phyloP scores from a whole-genome alignment of 371 early-diverging fungal species.

The Gilbertella persicaria region DNA sequence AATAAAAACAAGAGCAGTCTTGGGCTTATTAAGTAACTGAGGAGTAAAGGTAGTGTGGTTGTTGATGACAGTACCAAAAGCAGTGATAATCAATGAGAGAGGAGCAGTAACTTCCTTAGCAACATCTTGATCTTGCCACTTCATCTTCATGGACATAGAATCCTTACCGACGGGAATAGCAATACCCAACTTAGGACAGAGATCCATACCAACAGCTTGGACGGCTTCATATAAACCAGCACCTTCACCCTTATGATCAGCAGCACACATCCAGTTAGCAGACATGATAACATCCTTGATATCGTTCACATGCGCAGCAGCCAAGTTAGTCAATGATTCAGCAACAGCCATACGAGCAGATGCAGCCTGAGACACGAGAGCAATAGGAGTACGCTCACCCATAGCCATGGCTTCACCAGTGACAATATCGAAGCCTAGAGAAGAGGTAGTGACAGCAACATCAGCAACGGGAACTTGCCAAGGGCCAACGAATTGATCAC shows the following conservation, averaged over 20 bases:
- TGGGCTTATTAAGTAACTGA: conserved; percentile 59
- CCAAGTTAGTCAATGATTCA: conserved; percentile 89
- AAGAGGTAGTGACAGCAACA: conserved; percentile 86
- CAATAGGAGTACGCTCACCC: conserved; percentile 93
- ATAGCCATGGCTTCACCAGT: conserved; percentile 96
- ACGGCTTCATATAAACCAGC: conserved; percentile 92
- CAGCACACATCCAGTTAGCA: conserved; percentile 98
- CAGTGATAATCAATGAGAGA: conserved; percentile 88
- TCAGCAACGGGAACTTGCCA: conserved; percentile 98
- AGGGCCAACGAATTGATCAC: conserved; percentile 97
- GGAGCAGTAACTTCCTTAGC: conserved; percentile 81
- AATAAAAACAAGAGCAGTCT: conserved; percentile 73
- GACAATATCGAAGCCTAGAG: conserved; percentile 65
- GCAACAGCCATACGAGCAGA: conserved; percentile 96
- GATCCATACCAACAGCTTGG: conserved; percentile 87
- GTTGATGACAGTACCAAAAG: conserved; percentile 86
- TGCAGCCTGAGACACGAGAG: conserved; percentile 83
- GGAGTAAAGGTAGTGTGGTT: conserved; percentile 88
- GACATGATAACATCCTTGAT: conserved; percentile 80
- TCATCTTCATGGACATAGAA: conserved; percentile 98
- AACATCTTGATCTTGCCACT: conserved; percentile 68
- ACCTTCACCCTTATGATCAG: conserved; percentile 90
- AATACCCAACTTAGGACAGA: conserved; percentile 91
- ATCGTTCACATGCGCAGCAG: conserved; percentile 79
- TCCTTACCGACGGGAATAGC: conserved; percentile 98